phyloP scores from a whole-genome alignment of 768 basidiomycete species.

The Erythrobasidium yunnanense region DNA sequence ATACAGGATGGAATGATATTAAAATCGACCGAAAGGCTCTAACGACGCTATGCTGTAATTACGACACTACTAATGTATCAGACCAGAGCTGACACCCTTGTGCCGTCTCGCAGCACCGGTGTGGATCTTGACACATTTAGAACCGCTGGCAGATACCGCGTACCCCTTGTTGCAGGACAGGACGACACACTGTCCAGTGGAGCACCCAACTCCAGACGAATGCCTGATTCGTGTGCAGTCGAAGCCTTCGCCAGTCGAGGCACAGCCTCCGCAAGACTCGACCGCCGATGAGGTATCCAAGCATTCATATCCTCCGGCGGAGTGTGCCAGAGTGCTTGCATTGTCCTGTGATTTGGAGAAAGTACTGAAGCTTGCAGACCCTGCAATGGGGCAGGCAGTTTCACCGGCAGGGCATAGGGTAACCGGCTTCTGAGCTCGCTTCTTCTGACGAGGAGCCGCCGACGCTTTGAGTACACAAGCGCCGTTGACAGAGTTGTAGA shows the following conservation, averaged over 20 bases:
- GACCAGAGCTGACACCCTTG: neutral
- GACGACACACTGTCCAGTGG: conserved; percentile 2
- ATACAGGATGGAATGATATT: too few species aligned
- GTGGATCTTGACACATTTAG: neutral
- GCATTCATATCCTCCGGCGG: conserved; percentile 35
- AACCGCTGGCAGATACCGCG: neutral
- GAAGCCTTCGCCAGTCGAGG: conserved; percentile 53
- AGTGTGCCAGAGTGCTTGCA: neutral
- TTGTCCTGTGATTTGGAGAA: neutral
- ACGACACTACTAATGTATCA: neutral
- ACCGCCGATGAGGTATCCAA: conserved; percentile 56
- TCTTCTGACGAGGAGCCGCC: conserved; percentile 20
- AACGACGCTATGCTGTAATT: neutral
- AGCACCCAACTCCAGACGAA: conserved; percentile 39
- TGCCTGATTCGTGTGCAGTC: conserved; percentile 63
- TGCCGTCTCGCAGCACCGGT: neutral
- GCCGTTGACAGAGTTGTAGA: neutral
- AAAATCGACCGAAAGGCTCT: neutral
- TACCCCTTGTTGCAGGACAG: conserved; percentile 3
- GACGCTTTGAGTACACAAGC: conserved; percentile 6
- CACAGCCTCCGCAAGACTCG: conserved; percentile 65
- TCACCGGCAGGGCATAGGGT: conserved; percentile 26
- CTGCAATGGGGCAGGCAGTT: conserved; percentile 30
- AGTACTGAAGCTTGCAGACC: conserved; percentile 4
- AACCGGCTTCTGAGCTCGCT: neutral